These are phyloP conservation scores for Leptographium wingfieldii DNA, from an alignment of 2,329 filamentous ascomycete genomes.

Conservation along the genomic window DNA sequence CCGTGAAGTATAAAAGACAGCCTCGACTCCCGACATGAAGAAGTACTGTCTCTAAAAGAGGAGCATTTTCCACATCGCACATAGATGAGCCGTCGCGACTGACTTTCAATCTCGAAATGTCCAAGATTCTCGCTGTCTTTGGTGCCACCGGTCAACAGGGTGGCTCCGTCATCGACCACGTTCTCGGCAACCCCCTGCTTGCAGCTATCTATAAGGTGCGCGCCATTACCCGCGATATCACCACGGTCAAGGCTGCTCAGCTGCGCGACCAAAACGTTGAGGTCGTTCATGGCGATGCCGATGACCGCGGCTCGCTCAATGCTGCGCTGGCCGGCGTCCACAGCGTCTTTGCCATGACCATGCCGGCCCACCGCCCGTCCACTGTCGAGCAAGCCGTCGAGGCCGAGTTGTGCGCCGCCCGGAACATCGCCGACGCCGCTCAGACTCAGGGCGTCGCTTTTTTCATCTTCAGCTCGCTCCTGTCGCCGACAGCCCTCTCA, in stretches of 20 bases:
- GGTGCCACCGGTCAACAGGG: constrained; percentile 16
- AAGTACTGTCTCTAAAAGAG: too few species aligned
- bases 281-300: constrained; percentile 19
- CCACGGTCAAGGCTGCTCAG: constrained; percentile 11
- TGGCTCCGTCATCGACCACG: constrained; percentile 11
- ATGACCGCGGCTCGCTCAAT: constrained; percentile 26
- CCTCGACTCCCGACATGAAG: too few species aligned
- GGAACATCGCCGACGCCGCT: constrained; percentile 30
- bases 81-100: too few species aligned
- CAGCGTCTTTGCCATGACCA: constrained; percentile 25
- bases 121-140: constrained; percentile 13
- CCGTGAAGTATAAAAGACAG: too few species aligned
- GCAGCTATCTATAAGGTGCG: constrained; percentile 18
- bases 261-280: constrained; percentile 19
- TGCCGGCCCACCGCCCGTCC: constrained; percentile 6
- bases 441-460: constrained; percentile 30
- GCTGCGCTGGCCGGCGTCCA: constrained; percentile 20
- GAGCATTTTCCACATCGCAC: neutral
- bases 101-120: neutral
- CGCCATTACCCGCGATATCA: constrained; percentile 34
- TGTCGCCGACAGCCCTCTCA: constrained; percentile 43
- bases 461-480: constrained; percentile 42
- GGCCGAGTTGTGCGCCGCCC: constrained; percentile 29
- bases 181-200: constrained; percentile 13
- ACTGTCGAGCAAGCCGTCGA: constrained; percentile 14